Evolutionary conservation across 2,329 filamentous ascomycete genomes (phyloP).

Genomic region (Trichoderma brevicompactum): DNA sequence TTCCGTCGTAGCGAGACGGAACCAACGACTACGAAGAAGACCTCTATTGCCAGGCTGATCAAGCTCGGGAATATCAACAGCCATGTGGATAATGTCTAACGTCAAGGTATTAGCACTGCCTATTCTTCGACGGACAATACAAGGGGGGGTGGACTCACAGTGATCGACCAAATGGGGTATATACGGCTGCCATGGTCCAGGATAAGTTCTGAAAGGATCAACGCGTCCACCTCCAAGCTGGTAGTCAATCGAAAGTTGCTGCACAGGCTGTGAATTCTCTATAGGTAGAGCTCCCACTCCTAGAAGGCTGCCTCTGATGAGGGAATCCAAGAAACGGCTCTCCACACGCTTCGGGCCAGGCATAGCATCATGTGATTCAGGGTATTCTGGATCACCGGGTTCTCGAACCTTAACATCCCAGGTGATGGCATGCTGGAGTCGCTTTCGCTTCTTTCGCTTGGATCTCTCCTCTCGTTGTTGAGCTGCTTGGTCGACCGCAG

Average conservation of each 20-base stretch:
- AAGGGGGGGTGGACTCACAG: conserved; percentile 31
- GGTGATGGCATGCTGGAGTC: conserved; percentile 15
- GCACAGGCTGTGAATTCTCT: background rate
- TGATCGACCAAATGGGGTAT: conserved; percentile 37
- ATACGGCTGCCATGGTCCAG: conserved; percentile 32
- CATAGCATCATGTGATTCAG: background rate
- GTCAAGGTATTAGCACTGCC: conserved; percentile 4
- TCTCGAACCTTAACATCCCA: conserved; percentile 8
- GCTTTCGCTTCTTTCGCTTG: conserved; percentile 24
- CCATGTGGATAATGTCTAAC: conserved; percentile 39
- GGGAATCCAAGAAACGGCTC: background rate
- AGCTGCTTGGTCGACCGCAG: conserved; percentile 1
- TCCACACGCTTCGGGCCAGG: too few relatives aligned
- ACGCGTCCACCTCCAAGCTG: conserved; percentile 36
- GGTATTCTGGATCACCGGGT: background rate
- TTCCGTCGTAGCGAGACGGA: conserved; percentile 37
- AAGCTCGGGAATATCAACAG: conserved; percentile 38
- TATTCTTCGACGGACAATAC: background rate
- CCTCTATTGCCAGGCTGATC: conserved; percentile 36
- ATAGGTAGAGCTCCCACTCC: too few relatives aligned
- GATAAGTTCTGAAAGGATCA: conserved; percentile 37
- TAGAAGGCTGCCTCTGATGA: background rate
- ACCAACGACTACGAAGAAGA: conserved; percentile 38
- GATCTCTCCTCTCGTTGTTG: conserved; percentile 12
- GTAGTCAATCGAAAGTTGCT: conserved; percentile 30